These are phyloP conservation scores for Porpolomopsis calyptriformis DNA, from an alignment of 768 basidiomycete species.

Conservation along the genomic window DNA sequence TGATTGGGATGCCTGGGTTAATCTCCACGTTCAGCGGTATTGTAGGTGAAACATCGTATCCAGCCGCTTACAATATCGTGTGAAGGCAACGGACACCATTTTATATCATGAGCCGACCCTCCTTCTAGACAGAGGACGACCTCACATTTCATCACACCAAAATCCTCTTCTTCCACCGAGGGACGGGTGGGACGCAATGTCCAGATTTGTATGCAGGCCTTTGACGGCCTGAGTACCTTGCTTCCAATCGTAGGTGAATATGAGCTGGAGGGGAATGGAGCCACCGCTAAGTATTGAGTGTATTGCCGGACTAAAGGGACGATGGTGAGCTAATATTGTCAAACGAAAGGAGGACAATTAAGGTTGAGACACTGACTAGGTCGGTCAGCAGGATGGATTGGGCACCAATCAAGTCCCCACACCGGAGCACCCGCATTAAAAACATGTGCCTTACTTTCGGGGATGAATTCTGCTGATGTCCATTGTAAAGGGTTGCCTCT, in stretches of 20 bases:
- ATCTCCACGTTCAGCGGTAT: constrained; percentile 5
- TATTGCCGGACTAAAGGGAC: constrained; percentile 34
- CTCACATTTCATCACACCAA: constrained; percentile 54
- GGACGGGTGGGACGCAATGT: constrained; percentile 6
- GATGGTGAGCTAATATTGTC: neutral
- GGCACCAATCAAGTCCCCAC: constrained; percentile 94
- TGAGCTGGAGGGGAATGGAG: constrained; percentile 54
- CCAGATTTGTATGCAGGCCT: constrained; percentile 86
- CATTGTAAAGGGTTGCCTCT: constrained; percentile 1
- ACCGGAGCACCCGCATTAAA: constrained; percentile 85
- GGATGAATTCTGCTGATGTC: constrained; percentile 44
- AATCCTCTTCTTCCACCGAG: neutral
- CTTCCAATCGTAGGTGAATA: constrained; percentile 60
- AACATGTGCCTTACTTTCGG: constrained; percentile 51
- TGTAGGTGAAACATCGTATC: neutral
- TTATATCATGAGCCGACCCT: constrained; percentile 70
- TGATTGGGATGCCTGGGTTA: constrained; percentile 11
- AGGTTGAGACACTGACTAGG: constrained; percentile 29
- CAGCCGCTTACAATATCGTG: constrained; percentile 40
- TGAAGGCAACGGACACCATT: constrained; percentile 89
- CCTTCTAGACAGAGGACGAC: constrained; percentile 78
- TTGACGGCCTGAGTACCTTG: constrained; percentile 41
- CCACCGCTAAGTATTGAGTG: constrained; percentile 79
- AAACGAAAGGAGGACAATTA: neutral
- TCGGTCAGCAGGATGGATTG: constrained; percentile 52